Conservation (phyloP, 2,329 filamentous ascomycete genomes). For the Apiospora koreana region DNA sequence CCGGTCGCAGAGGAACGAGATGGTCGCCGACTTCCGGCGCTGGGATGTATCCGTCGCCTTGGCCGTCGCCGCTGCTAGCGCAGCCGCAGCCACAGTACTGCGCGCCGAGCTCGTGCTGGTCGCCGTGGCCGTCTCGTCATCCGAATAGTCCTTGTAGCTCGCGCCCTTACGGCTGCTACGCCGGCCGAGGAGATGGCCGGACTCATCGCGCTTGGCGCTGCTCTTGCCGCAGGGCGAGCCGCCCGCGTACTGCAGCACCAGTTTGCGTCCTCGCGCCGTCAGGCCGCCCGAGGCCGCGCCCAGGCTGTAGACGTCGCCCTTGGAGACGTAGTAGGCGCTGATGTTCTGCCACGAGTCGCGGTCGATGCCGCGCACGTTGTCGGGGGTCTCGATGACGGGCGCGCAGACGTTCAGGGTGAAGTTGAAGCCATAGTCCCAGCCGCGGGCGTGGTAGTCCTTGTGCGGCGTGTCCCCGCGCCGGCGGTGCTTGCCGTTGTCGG, state of each 20-base stretch:
- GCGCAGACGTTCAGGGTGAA: constrained; percentile 84
- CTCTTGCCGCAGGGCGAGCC: constrained; percentile 71
- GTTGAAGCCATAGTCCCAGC: constrained; percentile 77
- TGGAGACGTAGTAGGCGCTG: constrained; percentile 73
- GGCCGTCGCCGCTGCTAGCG: constrained; percentile 18
- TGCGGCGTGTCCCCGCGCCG: constrained; percentile 35
- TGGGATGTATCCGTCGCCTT: constrained; percentile 36
- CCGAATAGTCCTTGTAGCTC: constrained; percentile 30
- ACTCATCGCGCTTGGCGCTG: constrained; percentile 37
- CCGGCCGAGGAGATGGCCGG: constrained; percentile 23
- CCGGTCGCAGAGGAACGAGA: constrained; percentile 90
- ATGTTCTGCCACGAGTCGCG: constrained; percentile 68
- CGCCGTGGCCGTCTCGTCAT: constrained; percentile 30
- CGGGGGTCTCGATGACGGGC: constrained; percentile 67
- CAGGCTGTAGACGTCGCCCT: constrained; percentile 70
- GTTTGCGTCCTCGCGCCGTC: constrained; percentile 67
- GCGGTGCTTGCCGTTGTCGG: constrained; percentile 42
- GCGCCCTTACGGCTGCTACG: constrained; percentile 37
- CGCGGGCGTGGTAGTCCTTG: constrained; percentile 64
- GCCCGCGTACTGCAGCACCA: constrained; percentile 75
- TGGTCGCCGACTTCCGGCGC: constrained; percentile 76
- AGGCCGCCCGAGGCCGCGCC: constrained; percentile 64
- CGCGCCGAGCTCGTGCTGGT: constrained; percentile 8
- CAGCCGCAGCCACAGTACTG: constrained; percentile 14
- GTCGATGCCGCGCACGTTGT: constrained; percentile 65